Conservation (phyloP, 495 filamentous ascomycete genomes). For the Aspergillus cavernicola region DNA sequence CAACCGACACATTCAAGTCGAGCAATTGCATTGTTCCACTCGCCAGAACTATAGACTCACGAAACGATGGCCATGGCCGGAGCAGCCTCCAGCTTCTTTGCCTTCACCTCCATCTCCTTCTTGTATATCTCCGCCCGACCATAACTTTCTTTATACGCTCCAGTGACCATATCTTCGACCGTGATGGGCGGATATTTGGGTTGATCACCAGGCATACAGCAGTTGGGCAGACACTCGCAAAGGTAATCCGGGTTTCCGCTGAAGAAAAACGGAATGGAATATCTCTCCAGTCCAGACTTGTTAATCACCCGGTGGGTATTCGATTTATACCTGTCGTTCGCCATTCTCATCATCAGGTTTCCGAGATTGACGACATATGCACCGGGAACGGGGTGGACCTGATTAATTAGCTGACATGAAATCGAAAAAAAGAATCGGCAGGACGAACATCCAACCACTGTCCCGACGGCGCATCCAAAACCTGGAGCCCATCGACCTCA, state of each 20-base stretch:
- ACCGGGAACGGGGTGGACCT: conserved; percentile 45
- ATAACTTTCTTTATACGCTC: conserved; percentile 33
- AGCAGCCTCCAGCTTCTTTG: no score
- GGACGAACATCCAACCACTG: conserved; percentile 41
- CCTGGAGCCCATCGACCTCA: conserved; percentile 45
- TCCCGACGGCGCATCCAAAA: conserved; percentile 48
- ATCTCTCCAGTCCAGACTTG: conserved; percentile 44
- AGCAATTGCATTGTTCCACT: no score
- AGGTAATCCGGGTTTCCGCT: conserved; percentile 51
- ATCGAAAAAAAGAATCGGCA: no score
- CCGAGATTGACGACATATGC: conserved; percentile 55
- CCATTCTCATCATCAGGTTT: conserved; percentile 58
- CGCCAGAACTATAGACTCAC: no score
- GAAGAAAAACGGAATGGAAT: conserved; percentile 62
- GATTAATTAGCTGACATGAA: no score
- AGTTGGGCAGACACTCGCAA: conserved; percentile 52
- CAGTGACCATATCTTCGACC: conserved; percentile 32
- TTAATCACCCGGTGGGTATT: conserved; percentile 53
- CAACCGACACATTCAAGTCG: no score
- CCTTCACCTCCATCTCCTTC: conserved; percentile 24
- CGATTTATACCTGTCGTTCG: conserved; percentile 54
- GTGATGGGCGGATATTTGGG: conserved; percentile 49
- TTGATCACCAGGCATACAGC: conserved; percentile 30
- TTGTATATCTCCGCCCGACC: conserved; percentile 35
- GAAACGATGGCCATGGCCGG: no score